Evolutionary conservation across 169 alveolate genomes (phyloP), one percentile per base, ranked within the genome.

Genomic region (Plasmodium inui): DNA sequence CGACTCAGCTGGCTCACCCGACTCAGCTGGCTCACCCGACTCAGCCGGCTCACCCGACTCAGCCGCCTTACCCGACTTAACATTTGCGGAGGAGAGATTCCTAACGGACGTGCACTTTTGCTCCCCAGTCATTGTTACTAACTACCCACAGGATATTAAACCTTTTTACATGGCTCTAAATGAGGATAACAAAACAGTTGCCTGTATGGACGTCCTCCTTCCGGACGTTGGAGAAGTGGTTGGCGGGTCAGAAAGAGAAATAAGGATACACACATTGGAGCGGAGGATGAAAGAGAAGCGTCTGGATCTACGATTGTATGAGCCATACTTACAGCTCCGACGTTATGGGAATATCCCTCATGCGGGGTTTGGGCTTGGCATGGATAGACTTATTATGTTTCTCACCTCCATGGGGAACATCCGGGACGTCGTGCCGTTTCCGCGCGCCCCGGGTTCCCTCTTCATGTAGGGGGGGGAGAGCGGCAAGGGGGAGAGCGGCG

Each of bases 401-500:
- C 96, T 98, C 37, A 98, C 99, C 50, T 99, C 99, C 34, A 97
- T 98, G 28, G 99, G 98, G 57, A 99, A 99, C 98, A 99, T 99
- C 84, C 96, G 99, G 96, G 99, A 99, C 93, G 99, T 98, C 39
- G 99, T 99, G 72, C 99, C 99, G 0, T 99, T 98, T 98, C 99
- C 99, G 30, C 98, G 99, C 93, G 91, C 95, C 92, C 97, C 95
- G 22, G 57, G 61, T 41, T 91, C 83, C 9, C 84, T 91, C 61
- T 91, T 91, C 39, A 91, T 91, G 95, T 91, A 72, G 70, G 41
- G 39, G 19, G n/a, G 19, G 17, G 12, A 46, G 26, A 34, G 4
- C 44, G 7, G 26, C 22, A 34, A 41, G n/a, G 17, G 34, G 71
- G 71, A 12, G 14, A 55, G 71, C n/a, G 71, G 71, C 19, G 14